Percentiles rank a stretch among this genome's conserved stretches.
These are phyloP conservation scores for Colletotrichum gigasporum DNA, from an alignment of 2,329 filamentous ascomycete species.

Conservation along the genomic window DNA sequence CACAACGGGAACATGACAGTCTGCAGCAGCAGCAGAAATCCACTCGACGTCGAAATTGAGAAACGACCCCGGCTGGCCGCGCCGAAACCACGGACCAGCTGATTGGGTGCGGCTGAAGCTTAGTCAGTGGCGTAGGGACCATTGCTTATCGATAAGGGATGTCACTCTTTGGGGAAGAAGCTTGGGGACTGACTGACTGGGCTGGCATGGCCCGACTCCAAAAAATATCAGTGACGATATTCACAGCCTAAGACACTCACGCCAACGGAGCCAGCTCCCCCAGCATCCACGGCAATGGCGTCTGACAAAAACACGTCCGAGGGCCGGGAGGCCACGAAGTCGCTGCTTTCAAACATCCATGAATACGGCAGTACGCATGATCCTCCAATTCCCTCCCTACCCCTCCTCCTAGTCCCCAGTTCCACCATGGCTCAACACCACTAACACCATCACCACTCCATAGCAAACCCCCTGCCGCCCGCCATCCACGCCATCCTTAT, in stretches of 20 bases:
- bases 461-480: slow-evolving; percentile 64
- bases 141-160: slow-evolving; percentile 26
- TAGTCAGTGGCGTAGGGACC: slow-evolving; percentile 16
- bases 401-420: slow-evolving; percentile 1
- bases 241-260: neutral
- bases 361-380: slow-evolving; percentile 60
- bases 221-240: slow-evolving; percentile 21
- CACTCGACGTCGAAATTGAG: slow-evolving; percentile 30
- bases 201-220: neutral
- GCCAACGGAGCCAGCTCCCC: neutral
- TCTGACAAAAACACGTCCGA: neutral
- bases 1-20: slow-evolving; percentile 11
- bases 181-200: neutral
- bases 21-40: too few species aligned
- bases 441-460: slow-evolving; percentile 2
- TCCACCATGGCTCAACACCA: neutral
- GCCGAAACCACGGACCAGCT: neutral
- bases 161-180: slow-evolving; percentile 10
- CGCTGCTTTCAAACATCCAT: slow-evolving; percentile 41
- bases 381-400: too few species aligned
- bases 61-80: neutral
- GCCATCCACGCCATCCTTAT: slow-evolving; percentile 66
- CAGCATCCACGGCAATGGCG: neutral
- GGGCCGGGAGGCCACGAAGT: neutral
- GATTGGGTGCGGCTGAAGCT: slow-evolving; percentile 18